Evolutionary conservation across 495 filamentous ascomycete genomes (phyloP), one percentile per base, ranked within the genome.

Genomic region (Xylaria curta): DNA sequence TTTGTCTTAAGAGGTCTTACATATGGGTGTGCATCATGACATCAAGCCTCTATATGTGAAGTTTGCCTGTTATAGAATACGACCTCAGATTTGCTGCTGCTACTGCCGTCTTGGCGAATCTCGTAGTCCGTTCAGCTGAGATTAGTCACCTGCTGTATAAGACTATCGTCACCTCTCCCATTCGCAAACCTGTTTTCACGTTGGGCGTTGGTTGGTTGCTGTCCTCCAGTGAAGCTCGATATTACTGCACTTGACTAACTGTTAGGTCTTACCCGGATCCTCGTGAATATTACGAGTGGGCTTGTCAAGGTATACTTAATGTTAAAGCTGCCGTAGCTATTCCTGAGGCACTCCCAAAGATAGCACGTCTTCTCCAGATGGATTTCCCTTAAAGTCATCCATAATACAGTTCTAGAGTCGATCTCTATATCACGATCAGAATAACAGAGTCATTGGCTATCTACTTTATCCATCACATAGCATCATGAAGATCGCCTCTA

Each of bases 401-500:
- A 15, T 69, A 51, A 3, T 42, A 58, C 24, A 69, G 3, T 26
- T 9, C 26, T 31, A 51, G 13, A 9, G 40, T 36, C 42, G 12
- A 21, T 12, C 13, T 49, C 4, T 69, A 26, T 4, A 60, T 15
- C 17, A 42, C 21, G 17, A 46, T 44, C 31, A 49, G 21, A 46
- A 21, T 6, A 49, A 47, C 8, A 68, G 47, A 47, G 21, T n/a
- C 49, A 13, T 46, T 53, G 33, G 28, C 15, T 63, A 31, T 59
- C n/a, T 70, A 21, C 42, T 12, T 15, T 42, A 13, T 38, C 7
- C n/a, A 53, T 53, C 42, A 51, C 31, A 7, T 31, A 26, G 6
- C 54, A 56, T 15, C 13, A 82, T 81, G 78, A 78, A 68, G 53
- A 21, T 77, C 53, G 63, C 76, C 66, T 56, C 63, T 10, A 72